Evolutionary conservation across 2,329 filamentous ascomycete genomes (phyloP).

Genomic region (Botrytis fragariae): DNA sequence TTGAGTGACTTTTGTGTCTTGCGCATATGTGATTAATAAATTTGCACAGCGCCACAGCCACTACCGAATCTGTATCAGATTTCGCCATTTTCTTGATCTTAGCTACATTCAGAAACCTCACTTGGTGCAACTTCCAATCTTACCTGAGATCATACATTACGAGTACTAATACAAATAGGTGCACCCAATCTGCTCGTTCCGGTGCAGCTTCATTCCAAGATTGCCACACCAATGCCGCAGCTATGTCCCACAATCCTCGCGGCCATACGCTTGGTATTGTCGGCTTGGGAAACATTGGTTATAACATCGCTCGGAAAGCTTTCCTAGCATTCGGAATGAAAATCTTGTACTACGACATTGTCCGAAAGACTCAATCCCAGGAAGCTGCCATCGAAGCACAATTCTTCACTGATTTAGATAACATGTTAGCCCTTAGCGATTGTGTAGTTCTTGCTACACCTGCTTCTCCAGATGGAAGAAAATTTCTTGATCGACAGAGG

Average conservation of each 20-base stretch:
- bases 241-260: constrained; percentile 61
- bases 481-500: constrained; percentile 48
- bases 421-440: constrained; percentile 53
- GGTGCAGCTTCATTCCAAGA: constrained; percentile 46
- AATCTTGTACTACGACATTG: constrained; percentile 61
- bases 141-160: neutral
- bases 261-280: constrained; percentile 62
- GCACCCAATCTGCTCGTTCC: constrained; percentile 33
- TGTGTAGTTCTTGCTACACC: constrained; percentile 63
- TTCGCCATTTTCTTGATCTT: constrained; percentile 68
- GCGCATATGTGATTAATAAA: neutral
- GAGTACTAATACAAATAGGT: constrained; percentile 21
- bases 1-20: neutral
- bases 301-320: constrained; percentile 59
- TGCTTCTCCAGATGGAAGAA: constrained; percentile 45
- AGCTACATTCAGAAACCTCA: constrained; percentile 64
- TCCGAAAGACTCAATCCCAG: constrained; percentile 40
- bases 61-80: constrained; percentile 71
- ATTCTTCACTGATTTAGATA: constrained; percentile 51
- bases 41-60: constrained; percentile 54
- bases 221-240: constrained; percentile 59
- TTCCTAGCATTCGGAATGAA: constrained; percentile 62
- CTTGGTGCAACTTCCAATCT: constrained; percentile 47
- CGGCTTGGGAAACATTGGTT: constrained; percentile 66
- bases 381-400: constrained; percentile 48